A percentile compares a stretch with the other conserved stretches of the same genome.
These are phyloP conservation scores for Fusarium chlamydosporum DNA, from an alignment of 2,329 filamentous ascomycete species.

Conservation along the genomic window DNA sequence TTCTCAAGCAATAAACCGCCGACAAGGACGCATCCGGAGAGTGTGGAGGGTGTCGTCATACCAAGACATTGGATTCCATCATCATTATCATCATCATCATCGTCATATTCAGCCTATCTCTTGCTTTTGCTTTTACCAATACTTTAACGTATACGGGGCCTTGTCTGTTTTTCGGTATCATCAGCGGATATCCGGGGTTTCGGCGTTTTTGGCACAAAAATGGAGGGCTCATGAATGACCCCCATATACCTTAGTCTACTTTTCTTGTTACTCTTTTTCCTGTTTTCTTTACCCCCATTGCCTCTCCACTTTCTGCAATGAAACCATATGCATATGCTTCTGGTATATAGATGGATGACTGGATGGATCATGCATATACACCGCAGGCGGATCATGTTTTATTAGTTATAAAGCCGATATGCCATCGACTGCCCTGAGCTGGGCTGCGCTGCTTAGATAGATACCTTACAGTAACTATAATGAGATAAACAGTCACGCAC, in stretches of 20 bases:
- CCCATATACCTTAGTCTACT: not conserved
- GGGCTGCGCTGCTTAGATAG: constrained; percentile 21
- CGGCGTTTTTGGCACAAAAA: constrained; percentile 28
- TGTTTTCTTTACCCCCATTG: not conserved
- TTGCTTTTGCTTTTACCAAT: constrained; percentile 2
- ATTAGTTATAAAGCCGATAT: constrained; percentile 3
- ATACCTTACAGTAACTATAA: constrained; percentile 32
- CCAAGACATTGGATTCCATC: constrained; percentile 1
- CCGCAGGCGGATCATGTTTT: constrained; percentile 23
- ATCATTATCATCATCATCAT: not conserved
- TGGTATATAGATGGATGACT: constrained; percentile 25
- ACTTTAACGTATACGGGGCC: not conserved
- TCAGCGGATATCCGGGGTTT: constrained; percentile 37
- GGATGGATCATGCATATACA: constrained; percentile 42
- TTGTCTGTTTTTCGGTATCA: constrained; percentile 6
- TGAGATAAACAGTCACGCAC: constrained; percentile 27
- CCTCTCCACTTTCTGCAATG: constrained; percentile 31
- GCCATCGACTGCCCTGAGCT: not conserved
- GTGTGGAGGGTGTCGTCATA: constrained; percentile 24
- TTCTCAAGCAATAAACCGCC: constrained; percentile 17
- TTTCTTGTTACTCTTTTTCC: constrained; percentile 2
- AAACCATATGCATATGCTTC: constrained; percentile 8
- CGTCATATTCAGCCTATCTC: not conserved
- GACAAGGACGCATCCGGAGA: constrained; percentile 11
- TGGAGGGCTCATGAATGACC: constrained; percentile 21